phyloP scores from a whole-genome alignment of 257 asterid genomes.

The Solanum ossicruentum region DNA sequence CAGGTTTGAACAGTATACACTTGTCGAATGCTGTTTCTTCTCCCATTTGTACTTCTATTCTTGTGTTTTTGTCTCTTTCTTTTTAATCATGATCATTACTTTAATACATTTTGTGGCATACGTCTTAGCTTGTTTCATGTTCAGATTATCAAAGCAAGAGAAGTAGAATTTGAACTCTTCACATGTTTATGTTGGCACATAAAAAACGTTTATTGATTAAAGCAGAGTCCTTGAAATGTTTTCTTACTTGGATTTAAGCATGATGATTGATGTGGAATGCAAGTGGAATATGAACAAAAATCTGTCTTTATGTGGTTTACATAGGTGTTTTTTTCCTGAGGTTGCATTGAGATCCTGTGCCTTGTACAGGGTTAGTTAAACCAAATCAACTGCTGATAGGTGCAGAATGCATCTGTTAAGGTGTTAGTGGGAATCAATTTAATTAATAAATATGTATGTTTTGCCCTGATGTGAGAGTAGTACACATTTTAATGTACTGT shows the following conservation, averaged over 20 bases:
- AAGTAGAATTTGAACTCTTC: neutral
- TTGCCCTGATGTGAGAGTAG: neutral
- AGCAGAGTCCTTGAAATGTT: neutral
- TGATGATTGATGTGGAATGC: neutral
- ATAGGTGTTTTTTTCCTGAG: neutral
- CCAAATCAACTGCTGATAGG: neutral
- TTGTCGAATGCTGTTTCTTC: neutral
- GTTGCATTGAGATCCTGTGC: neutral
- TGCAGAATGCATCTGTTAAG: neutral
- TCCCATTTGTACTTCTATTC: neutral
- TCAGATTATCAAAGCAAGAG: neutral
- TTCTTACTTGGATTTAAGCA: neutral
- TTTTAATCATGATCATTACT: neutral
- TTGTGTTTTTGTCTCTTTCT: neutral
- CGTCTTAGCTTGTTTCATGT: neutral
- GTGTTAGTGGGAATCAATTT: neutral
- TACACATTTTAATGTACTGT: neutral
- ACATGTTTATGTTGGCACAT: neutral
- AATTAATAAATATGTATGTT: neutral
- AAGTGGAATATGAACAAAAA: neutral
- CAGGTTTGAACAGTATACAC: constrained; percentile 43
- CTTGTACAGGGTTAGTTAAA: neutral
- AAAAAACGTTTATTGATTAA: neutral
- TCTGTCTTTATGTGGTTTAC: neutral
- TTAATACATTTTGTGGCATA: neutral